Base-by-base conservation (phyloP, 78 protist species). In the Monocercomonoides exilis region DNA sequence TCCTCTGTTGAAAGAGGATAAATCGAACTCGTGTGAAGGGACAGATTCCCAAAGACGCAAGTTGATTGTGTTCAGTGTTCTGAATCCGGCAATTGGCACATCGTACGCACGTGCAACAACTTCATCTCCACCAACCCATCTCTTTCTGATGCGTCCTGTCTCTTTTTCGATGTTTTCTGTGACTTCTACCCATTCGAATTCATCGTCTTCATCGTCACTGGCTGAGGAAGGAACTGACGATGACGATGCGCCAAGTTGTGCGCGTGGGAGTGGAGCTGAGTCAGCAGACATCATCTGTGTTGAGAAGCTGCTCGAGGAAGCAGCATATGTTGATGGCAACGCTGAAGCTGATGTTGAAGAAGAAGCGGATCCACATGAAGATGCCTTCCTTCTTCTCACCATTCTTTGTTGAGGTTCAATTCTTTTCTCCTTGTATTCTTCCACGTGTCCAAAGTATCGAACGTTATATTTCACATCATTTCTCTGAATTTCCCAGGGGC, bases 31-130 rank as follows among this genome's bases (percentile, higher is more conserved):
- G 63, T 88, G 84, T 21, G 89, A 86, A 43, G 97, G 94, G 85
- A 54, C 45, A 3, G 94, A 91, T 3, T 91, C 45, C 99, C 99
- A 96, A n/a, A 96, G 94, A 44, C 99, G 95, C 44, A 96, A 81
- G 89, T 89, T 94, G 84, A 91, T 89, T 89, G 92, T 89, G 89
- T 89, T 95, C 43, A 85, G 85, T 34, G 95, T 95, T 79, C 80
- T 88, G 90, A 91, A 96, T 2, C 99, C 97, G 81, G 99, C 97
- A 36, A 93, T 89, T 80, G 92, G 94, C 1, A 91, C 88, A 81
- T 94, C 96, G 80, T 93, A 87, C 33, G 96, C 95, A 41, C 81
- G 44, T 4, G 96, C 97, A 0, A 91, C 94, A 0, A 77, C 41
- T 80, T 94, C 90, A 70, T 90, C 92, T 54, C 38, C 21, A 41